Base-by-base conservation (phyloP, 2,329 filamentous ascomycete species). In the Fusarium sp. region DNA sequence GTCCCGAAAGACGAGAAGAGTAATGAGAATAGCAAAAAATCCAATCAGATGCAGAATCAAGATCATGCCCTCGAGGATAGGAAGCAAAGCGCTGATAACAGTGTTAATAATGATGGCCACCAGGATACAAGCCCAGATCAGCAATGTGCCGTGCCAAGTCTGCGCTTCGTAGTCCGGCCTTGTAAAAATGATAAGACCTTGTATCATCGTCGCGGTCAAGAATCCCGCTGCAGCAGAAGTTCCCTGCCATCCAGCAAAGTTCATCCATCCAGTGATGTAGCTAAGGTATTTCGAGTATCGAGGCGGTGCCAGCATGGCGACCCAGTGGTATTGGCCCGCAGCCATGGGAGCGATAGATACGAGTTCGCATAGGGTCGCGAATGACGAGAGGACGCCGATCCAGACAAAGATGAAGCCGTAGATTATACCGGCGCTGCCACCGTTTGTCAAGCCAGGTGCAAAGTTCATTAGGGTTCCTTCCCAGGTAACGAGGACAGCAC, bases 321-420 rank as follows among this genome's bases (percentile, higher is more conserved):
- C 72, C 72, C 72, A 74, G 34, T 74, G 69, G 12, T 74, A 74
- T 27, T 74, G 72, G 1, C 72, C 72, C 14, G 68, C 72, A 7
- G 72, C 64, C 25, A 69, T 74, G 0, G 72, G 72, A 2, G 72
- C 72, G 18, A 74, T 74, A 2, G 72, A 74, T 0, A 74, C 67
- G 14, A 74, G 72, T 25, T 74, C 72, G 30, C 72, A 71, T 9
- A 74, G 72, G 7, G 64, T 69, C 2, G 72, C 68, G 20, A 74
- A 74, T 25, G 70, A 67, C 27, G 72, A 73, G 11, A 74, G 69
- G 1, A 82, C 86, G 2, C 82, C 83, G 20, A 78, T 71, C 83
- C 84, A 86, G 20, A 84, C 82, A 48, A 87, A 82, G 32, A 87
- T 79, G 75, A 83, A 87, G 49, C 84, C 84, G 67, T 85, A 87